phyloP scores from a whole-genome alignment of 345 rosid genomes.

The Tarenaya hassleriana region DNA sequence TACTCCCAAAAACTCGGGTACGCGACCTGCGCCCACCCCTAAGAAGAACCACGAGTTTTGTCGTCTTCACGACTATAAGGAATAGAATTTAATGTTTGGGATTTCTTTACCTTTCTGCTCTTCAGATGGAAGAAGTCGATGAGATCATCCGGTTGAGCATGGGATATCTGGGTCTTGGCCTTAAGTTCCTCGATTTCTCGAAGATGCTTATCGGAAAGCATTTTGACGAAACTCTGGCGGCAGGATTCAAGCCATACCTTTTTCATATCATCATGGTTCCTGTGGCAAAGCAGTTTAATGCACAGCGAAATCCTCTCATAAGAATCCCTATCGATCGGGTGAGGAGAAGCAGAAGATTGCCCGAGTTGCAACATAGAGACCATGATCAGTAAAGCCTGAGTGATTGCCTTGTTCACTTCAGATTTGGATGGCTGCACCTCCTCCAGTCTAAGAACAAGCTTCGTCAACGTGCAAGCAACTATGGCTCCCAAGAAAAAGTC shows the following conservation, averaged over 20 bases:
- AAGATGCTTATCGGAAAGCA: constrained; percentile 91
- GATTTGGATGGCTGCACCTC: constrained; percentile 79
- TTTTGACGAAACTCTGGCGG: constrained; percentile 86
- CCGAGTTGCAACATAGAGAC: constrained; percentile 93
- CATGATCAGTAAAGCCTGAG: constrained; percentile 75
- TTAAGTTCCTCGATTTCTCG: constrained; percentile 79
- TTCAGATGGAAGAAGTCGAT: constrained; percentile 95
- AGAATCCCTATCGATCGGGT: constrained; percentile 92
- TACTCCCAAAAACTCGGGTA: too few species aligned
- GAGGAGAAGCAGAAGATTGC: constrained; percentile 76
- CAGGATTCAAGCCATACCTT: constrained; percentile 88
- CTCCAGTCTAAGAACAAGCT: constrained; percentile 86
- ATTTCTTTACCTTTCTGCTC: constrained; percentile 76
- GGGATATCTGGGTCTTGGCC: constrained; percentile 87
- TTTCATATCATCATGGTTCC: constrained; percentile 71
- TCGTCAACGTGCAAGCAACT: constrained; percentile 83
- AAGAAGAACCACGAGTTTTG: too few species aligned
- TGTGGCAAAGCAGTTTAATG: constrained; percentile 71
- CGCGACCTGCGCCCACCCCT: too few species aligned
- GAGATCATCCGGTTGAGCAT: constrained; percentile 98
- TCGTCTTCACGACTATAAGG: neutral
- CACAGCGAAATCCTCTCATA: constrained; percentile 80
- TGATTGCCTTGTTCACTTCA: constrained; percentile 65
- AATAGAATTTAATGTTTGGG: constrained; percentile 7
- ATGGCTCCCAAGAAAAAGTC: constrained; percentile 99